Base-by-base conservation (phyloP, 129 eudicot species). In the Tagetes patula region DNA sequence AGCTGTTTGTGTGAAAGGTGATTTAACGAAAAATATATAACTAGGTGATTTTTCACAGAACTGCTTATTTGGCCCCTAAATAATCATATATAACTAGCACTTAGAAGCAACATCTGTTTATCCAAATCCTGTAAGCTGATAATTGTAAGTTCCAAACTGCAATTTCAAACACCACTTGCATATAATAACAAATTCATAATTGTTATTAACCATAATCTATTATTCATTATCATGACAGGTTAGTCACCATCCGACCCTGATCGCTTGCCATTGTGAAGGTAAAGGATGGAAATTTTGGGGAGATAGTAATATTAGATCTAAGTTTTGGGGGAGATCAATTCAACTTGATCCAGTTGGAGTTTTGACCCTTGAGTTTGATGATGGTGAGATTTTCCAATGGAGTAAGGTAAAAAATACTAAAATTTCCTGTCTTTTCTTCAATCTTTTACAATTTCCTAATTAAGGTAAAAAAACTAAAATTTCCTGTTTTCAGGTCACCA, bases 291-390 rank as follows among this genome's bases (percentile, higher is more conserved):
- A 80, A 75, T 84, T 84, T 53, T 80, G 83, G 85, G 88, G 74
- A 20, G 88, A 84, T 66, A 84, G 88, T 67, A 84, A 84, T 58
- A 64, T 84, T 36, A 84, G 72, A 73, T 73, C 82, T 5, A 84
- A 77, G 66, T 84, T 84, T 77, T 84, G 88, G 88, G 88, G 88
- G 3, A 75, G 81, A 55, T 76, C 88, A 20, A 86, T 86, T 77
- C 91, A 86, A 74, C 84, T 86, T 30, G 87, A 86, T 66, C 91
- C 87, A 12, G 83, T 86, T 67, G 91, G 91, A 77, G 65, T 75
- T 69, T 76, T 86, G 45, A 80, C 91, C 46, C 67, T 86, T 12
- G 87, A 86, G 65, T 86, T 86, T 62, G 87, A 86, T 41, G 91
- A 83, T 47, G 91, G 91, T 3, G 87, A 86, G 66, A 54, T 72